Conservation (phyloP, 495 filamentous ascomycete genomes). For the Pyronema omphalodes region DNA sequence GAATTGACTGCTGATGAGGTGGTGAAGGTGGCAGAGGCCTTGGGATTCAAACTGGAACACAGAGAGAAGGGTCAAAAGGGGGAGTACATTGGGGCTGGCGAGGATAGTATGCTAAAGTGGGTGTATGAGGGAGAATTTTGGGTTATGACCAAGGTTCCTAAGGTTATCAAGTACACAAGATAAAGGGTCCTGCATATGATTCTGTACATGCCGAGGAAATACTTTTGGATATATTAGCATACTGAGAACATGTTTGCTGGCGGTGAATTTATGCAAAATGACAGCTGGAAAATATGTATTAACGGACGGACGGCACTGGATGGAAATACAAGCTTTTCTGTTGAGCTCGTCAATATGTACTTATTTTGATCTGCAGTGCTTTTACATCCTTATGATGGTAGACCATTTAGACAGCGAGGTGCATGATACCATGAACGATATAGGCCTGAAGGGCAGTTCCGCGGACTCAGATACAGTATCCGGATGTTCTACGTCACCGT, state of each 20-base stretch:
- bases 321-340: slow-evolving; percentile 3
- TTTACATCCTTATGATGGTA: not conserved
- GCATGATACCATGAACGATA: no score
- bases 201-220: no score
- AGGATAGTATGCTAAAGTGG: slow-evolving; percentile 23
- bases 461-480: no score
- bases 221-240: no score
- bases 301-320: slow-evolving; percentile 10
- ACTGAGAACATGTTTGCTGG: not conserved
- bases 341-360: not conserved
- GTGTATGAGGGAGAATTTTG: slow-evolving; percentile 25
- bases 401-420: no score
- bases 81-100: slow-evolving; percentile 22
- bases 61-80: slow-evolving; percentile 18
- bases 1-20: slow-evolving; percentile 27
- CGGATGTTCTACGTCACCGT: slow-evolving; percentile 8
- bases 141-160: slow-evolving; percentile 21
- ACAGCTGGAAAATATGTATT: not conserved
- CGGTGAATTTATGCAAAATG: slow-evolving; percentile 5
- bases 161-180: not conserved
- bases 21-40: slow-evolving; percentile 14
- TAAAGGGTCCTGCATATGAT: no score
- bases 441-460: no score
- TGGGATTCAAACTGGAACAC: slow-evolving; percentile 25
- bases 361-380: slow-evolving; percentile 10